phyloP scores from a whole-genome alignment of 768 basidiomycete genomes.

The Boletus reticuloceps region DNA sequence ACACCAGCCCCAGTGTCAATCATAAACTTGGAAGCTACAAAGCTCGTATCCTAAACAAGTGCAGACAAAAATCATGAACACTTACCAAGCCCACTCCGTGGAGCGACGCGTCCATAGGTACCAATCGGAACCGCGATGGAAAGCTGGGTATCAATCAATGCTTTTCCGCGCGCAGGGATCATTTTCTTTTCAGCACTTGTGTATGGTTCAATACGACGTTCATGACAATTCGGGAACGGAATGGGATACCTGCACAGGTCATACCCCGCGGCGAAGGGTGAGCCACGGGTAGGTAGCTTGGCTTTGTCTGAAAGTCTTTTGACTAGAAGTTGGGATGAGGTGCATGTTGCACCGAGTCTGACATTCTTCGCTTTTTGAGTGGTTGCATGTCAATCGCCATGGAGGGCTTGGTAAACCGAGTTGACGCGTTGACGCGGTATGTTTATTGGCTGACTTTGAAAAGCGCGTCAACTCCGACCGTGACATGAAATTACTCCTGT shows the following conservation, averaged over 20 bases:
- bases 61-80: conserved; percentile 1
- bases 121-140: conserved; percentile 92
- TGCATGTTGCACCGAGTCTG: conserved; percentile 35
- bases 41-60: neutral
- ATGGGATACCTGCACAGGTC: conserved; percentile 80
- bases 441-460: conserved; percentile 25
- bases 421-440: conserved; percentile 20
- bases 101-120: conserved; percentile 95
- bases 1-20: conserved; percentile 98
- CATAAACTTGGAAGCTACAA: conserved; percentile 90
- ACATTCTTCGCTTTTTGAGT: conserved; percentile 63
- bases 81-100: conserved; percentile 91
- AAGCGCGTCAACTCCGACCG: conserved; percentile 42
- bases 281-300: conserved; percentile 82
- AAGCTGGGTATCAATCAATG: conserved; percentile 85
- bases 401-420: neutral
- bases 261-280: conserved; percentile 86
- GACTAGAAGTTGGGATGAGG: conserved; percentile 63
- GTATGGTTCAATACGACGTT: conserved; percentile 1
- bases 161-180: conserved; percentile 89
- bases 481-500: neutral
- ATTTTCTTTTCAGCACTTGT: conserved; percentile 78
- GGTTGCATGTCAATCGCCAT: conserved; percentile 30
- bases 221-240: neutral
- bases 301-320: conserved; percentile 85